phyloP scores from a whole-genome alignment of 2,329 filamentous ascomycete genomes.

The Bipolaris zeicola region DNA sequence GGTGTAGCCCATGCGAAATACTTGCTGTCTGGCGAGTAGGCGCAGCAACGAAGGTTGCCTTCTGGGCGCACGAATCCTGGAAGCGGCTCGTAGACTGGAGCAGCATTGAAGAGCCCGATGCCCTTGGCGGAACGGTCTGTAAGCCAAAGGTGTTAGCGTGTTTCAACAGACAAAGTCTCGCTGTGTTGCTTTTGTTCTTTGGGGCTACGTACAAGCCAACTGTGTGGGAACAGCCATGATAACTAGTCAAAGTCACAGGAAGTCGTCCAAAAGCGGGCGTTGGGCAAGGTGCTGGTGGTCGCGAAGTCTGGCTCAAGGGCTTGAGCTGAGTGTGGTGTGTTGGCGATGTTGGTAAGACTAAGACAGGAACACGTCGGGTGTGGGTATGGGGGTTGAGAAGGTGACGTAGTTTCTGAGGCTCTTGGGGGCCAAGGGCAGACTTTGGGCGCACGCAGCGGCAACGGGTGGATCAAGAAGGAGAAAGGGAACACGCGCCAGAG shows the following conservation, averaged over 20 bases:
- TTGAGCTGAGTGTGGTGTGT: constrained; percentile 24
- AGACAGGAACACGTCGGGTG: constrained; percentile 38
- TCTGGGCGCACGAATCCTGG: constrained; percentile 80
- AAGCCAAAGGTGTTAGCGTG: constrained; percentile 15
- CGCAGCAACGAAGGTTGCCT: constrained; percentile 92
- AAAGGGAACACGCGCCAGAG: constrained; percentile 23
- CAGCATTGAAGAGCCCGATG: constrained; percentile 91
- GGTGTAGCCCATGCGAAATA: constrained; percentile 95
- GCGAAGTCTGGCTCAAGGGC: constrained; percentile 38
- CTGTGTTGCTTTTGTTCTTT: background rate
- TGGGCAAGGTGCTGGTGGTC: constrained; percentile 40
- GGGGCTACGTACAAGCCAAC: constrained; percentile 74
- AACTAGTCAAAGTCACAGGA: constrained; percentile 87
- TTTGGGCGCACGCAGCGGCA: constrained; percentile 41
- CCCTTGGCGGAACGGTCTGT: constrained; percentile 90
- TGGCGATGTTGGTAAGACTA: constrained; percentile 38
- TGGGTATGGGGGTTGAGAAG: constrained; percentile 20
- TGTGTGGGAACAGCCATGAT: constrained; percentile 94
- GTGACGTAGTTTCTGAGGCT: constrained; percentile 36
- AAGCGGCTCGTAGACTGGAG: constrained; percentile 83
- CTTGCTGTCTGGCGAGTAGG: constrained; percentile 92
- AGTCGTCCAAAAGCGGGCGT: constrained; percentile 32
- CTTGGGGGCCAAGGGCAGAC: constrained; percentile 34
- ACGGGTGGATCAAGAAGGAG: constrained; percentile 24
- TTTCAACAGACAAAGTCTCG: background rate